Evolutionary conservation across 2,329 filamentous ascomycete genomes (phyloP).

Genomic region (Diaporthe destruens): DNA sequence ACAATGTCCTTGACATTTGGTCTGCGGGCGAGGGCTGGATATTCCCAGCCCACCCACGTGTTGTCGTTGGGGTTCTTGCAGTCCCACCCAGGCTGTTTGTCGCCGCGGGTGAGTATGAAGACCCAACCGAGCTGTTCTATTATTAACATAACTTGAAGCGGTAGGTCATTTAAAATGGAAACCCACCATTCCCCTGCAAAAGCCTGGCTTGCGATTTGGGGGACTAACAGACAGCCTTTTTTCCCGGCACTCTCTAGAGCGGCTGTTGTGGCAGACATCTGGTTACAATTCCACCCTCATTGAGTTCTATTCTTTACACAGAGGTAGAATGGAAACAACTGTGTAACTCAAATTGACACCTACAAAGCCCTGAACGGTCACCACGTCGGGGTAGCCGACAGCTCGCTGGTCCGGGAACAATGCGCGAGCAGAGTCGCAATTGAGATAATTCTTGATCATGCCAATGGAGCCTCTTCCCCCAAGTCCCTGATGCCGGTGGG

Average conservation of each 20-base stretch:
- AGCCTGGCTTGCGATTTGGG: conserved; percentile 5
- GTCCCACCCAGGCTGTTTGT: neutral
- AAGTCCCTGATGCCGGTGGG: neutral
- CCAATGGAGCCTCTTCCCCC: neutral
- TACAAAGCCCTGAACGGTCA: neutral
- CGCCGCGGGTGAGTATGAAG: neutral
- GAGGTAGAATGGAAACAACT: neutral
- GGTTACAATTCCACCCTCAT: neutral
- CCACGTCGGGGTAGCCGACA: neutral
- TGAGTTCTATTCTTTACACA: neutral
- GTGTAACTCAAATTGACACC: neutral
- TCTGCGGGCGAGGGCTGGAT: neutral
- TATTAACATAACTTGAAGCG: neutral
- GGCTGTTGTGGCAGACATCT: neutral
- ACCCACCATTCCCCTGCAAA: neutral
- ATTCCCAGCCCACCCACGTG: conserved; percentile 12
- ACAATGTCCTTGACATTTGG: neutral
- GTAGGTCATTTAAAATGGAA: too few species aligned
- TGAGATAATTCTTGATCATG: neutral
- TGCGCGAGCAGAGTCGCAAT: neutral
- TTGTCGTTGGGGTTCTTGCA: neutral
- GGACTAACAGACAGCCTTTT: neutral
- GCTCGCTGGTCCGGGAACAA: conserved; percentile 1
- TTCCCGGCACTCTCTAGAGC: neutral
- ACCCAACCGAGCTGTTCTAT: neutral